These are phyloP conservation scores for Volvox africanus DNA, from an alignment of 139 green algal species.

Conservation along the genomic window DNA sequence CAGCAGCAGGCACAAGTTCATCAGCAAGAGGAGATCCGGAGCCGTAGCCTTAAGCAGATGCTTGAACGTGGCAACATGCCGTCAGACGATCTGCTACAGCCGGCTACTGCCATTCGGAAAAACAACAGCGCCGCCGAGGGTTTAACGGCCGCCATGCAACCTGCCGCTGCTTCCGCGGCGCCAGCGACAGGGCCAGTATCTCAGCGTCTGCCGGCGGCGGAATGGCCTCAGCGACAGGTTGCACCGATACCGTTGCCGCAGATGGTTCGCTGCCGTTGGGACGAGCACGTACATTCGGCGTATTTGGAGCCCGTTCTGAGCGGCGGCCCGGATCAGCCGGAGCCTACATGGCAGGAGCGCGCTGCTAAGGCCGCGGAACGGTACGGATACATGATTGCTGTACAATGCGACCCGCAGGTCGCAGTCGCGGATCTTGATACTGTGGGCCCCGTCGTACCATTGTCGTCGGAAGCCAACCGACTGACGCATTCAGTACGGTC, in stretches of 20 bases:
- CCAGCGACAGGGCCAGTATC: too few relatives aligned
- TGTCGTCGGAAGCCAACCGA: too few relatives aligned
- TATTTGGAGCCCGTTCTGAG: not conserved
- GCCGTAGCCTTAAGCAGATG: not conserved
- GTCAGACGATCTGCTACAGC: not conserved
- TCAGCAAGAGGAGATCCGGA: not conserved
- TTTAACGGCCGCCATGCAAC: too few relatives aligned
- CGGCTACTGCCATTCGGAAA: too few relatives aligned
- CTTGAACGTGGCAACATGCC: not conserved
- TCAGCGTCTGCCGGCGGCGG: not conserved
- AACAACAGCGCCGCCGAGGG: too few relatives aligned
- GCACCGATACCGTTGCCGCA: constrained; percentile 6
- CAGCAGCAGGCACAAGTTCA: not conserved
- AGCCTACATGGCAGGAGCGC: constrained; percentile 19
- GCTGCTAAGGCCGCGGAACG: not conserved
- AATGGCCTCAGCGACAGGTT: not conserved
- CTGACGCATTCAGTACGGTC: too few relatives aligned
- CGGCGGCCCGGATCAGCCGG: not conserved
- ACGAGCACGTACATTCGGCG: constrained; percentile 2
- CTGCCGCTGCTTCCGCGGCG: not conserved
- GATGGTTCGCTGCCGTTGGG: constrained; percentile 42
- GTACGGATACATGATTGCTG: constrained; percentile 35
- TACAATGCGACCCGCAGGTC: not conserved
- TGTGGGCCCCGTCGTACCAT: too few relatives aligned
- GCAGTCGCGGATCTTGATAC: too few relatives aligned